phyloP scores from a whole-genome alignment of 441 rosid genomes.

The Adansonia rubrostipa region DNA sequence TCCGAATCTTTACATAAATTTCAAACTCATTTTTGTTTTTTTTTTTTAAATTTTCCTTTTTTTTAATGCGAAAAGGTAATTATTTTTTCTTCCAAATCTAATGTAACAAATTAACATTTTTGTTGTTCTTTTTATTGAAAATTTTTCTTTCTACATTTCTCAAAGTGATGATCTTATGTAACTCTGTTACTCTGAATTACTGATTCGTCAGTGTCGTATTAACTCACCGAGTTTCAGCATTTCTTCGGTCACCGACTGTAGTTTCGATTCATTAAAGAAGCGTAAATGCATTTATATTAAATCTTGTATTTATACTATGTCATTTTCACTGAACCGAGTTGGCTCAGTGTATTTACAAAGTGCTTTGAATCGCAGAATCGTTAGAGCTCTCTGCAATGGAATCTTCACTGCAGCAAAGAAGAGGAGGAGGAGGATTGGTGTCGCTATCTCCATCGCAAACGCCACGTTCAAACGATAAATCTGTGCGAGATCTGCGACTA shows the following conservation, averaged over 20 bases:
- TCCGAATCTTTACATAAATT: conserved; percentile 13
- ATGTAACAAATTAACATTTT: not conserved
- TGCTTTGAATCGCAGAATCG: conserved; percentile 21
- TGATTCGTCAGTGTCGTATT: conserved; percentile 10
- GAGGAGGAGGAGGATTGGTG: conserved; percentile 78
- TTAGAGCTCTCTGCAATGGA: conserved; percentile 54
- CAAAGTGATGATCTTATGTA: conserved; percentile 9
- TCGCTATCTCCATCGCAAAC: conserved; percentile 90
- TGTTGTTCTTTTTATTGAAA: not conserved
- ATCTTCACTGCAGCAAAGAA: conserved; percentile 55
- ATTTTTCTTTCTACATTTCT: not conserved
- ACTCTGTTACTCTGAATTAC: not conserved
- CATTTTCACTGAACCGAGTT: conserved; percentile 27
- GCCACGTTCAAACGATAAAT: conserved; percentile 84
- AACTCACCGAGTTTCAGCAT: conserved; percentile 19
- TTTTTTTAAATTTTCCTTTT: not conserved
- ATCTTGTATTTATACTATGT: conserved; percentile 9
- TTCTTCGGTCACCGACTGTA: conserved; percentile 9
- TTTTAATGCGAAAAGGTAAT: conserved; percentile 13
- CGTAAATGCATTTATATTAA: not conserved
- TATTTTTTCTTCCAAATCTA: not conserved
- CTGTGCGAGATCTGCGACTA: conserved; percentile 78
- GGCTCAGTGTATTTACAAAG: conserved; percentile 30
- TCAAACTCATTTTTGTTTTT: conserved; percentile 27
- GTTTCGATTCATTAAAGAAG: conserved; percentile 19